Base-by-base conservation (phyloP, 768 basidiomycete genomes). In the Lactifluus piperatus region DNA sequence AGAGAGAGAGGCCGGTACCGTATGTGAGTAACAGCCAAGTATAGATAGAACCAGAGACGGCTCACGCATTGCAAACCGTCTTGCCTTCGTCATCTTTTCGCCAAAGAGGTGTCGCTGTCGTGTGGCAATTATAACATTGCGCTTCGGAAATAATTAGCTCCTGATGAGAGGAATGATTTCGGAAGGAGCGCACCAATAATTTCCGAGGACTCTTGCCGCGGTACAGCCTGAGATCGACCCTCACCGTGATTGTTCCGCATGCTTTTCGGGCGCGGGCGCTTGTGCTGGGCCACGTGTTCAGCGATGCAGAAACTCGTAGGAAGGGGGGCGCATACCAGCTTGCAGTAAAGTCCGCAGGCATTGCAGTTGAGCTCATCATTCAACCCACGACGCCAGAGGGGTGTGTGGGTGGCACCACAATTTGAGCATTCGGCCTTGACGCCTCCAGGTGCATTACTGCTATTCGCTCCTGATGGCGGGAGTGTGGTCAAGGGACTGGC, bases 301-400 rank as follows among this genome's bases (percentile, higher is more conserved):
- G 34, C 6, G 7, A 34, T 13, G 3, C 51, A 50, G 50, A 43
- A 18, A 45, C 44, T 39, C 27, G 44, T 36, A 43, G 56, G 29
- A 22, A 20, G 46, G 10, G 37, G 57, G 16, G 51, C 41, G 79
- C 83, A 51, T 67, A 87, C 90, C 72, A 90, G 69, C 68, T 92
- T 92, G 71, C 88, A 93, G 68, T 93, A 93, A 43, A 92, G 73
- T 4, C 90, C 91, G 63, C 90, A 92, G 0, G 90, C 90, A 65
- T 93, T 92, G 68, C 91, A 92, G 65, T 93, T 93, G 57, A 93
- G 71, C 73, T 93, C 90, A 63, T 93, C 91, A 62, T 91, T 92
- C 65, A 93, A 71, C 0, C 90, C 91, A 2, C 90, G 79, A 18
- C 91, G 77, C 90, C 91, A 93, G 27, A 93, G 79, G 7, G 91